Evolutionary conservation across 2,329 filamentous ascomycete genomes (phyloP), one percentile per base, ranked within the genome.

Genomic region (Cordyceps fumosorosea): DNA sequence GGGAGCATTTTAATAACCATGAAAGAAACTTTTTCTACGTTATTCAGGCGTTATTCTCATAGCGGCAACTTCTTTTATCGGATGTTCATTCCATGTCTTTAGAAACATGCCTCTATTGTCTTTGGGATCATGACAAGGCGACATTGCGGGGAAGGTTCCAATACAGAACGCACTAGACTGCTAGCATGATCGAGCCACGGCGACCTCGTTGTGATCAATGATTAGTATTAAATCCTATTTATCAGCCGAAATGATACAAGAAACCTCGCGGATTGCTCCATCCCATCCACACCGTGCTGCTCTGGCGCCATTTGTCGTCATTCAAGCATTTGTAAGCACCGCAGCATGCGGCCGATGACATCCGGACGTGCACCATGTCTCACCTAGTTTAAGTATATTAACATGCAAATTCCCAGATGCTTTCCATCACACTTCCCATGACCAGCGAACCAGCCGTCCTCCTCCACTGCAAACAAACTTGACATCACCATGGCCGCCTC

Each of bases 301-400:
- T 16, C 37, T 60, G 50, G 50, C 51, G 58, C 58, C 24, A 60
- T 60, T 40, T 54, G 58, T 60, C 40, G 58, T 60, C 50, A 60
- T 60, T n/a, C 3, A 5, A 11, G 22, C 51, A 60, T 60, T 60
- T 60, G 58, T 60, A 60, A 60, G 51, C 58, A 60, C 20, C 44
- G 5, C 20, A 22, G 6, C 24, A n/a, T 16, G 12, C 3, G 16
- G 7, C 5, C 5, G 29, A 29, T 6, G 29, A 7, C 29, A 29
- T 29, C 29, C 29, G 29, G 29, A 6, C 29, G 5, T 29, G 3
- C 29, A 29, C 29, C 6, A 29, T 7, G 29, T 29, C 29, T 3
- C 56, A 12, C 37, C 5, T 20, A 3, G 22, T n/a, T 52, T 20
- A 34, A 4, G 16, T 26, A 48, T 55, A 56, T 47, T 26, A n/a